Conservation (phyloP, 495 filamentous ascomycete genomes). For the Daldinia vernicosa region DNA sequence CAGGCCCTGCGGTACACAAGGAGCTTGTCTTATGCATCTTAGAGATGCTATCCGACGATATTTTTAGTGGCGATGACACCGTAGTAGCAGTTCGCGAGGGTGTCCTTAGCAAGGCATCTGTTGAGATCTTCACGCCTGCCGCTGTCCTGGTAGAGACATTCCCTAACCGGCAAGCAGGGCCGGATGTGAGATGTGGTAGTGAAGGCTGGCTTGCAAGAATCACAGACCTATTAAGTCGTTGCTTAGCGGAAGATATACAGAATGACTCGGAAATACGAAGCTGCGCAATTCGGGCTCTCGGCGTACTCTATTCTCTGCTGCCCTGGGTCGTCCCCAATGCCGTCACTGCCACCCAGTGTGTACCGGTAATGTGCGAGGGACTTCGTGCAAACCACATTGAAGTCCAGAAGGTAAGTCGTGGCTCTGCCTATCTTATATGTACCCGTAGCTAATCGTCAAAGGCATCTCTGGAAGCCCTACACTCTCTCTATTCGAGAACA, state of each 20-base stretch:
- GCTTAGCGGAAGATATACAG: conserved; percentile 69
- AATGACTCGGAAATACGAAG: conserved; percentile 69
- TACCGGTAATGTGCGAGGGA: conserved; percentile 76
- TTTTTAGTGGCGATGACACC: conserved; percentile 89
- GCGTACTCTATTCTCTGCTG: conserved; percentile 77
- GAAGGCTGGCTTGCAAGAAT: conserved; percentile 90
- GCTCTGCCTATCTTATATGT: background rate
- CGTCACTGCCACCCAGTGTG: conserved; percentile 71
- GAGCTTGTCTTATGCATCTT: conserved; percentile 83
- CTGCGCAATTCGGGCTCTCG: conserved; percentile 77
- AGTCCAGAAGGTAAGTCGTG: conserved; percentile 71
- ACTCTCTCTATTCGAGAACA: conserved; percentile 79
- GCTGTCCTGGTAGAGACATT: conserved; percentile 76
- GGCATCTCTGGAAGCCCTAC: conserved; percentile 85
- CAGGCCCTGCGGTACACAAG: conserved; percentile 73
- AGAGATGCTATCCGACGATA: conserved; percentile 93
- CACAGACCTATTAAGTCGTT: conserved; percentile 76
- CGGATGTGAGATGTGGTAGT: conserved; percentile 73
- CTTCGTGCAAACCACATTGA: conserved; percentile 76
- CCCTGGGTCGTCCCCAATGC: conserved; percentile 87
- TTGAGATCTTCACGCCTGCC: conserved; percentile 90
- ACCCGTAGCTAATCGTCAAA: conserved; percentile 50
- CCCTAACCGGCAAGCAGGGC: conserved; percentile 67
- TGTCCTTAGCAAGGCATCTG: conserved; percentile 83
- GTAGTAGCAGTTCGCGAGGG: conserved; percentile 82